Conservation (phyloP, 2,329 filamentous ascomycete genomes). For the Alternaria sp. region DNA sequence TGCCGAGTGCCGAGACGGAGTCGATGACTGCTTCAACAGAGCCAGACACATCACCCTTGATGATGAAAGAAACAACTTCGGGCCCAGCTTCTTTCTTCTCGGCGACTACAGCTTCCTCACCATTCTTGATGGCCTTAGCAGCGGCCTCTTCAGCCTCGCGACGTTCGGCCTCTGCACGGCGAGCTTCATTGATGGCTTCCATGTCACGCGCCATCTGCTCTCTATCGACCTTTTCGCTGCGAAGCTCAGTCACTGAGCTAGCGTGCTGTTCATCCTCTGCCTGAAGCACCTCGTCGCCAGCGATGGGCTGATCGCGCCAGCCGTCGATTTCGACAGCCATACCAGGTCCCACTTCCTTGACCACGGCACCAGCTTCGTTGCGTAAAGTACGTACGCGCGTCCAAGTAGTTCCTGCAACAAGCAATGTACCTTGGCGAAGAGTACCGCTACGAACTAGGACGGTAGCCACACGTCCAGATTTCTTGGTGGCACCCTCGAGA, state of each 20-base stretch:
- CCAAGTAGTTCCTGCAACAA: conserved; percentile 90
- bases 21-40: conserved; percentile 90
- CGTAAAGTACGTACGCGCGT: conserved; percentile 82
- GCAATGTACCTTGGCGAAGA: conserved; percentile 77
- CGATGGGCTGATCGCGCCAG: conserved; percentile 87
- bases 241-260: conserved; percentile 78
- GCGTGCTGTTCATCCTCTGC: conserved; percentile 80
- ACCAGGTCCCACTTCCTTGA: conserved; percentile 81
- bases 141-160: conserved; percentile 66
- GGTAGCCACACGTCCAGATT: conserved; percentile 83
- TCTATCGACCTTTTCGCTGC: conserved; percentile 74
- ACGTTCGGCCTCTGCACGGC: conserved; percentile 66
- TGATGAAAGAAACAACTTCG: conserved; percentile 76
- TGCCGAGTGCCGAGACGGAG: conserved; percentile 79
- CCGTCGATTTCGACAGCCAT: conserved; percentile 92
- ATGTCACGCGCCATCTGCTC: conserved; percentile 72
- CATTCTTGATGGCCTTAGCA: conserved; percentile 36
- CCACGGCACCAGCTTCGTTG: conserved; percentile 80
- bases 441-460: conserved; percentile 89
- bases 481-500: conserved; percentile 88
- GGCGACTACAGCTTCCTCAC: conserved; percentile 42
- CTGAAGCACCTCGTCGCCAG: conserved; percentile 88
- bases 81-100: conserved; percentile 57
- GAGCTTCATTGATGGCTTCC: conserved; percentile 76
- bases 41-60: conserved; percentile 93